A percentile compares a stretch with the other conserved stretches of the same genome.
phyloP scores from a whole-genome alignment of 2,329 filamentous ascomycete genomes.

The Juglanconis oblonga region DNA sequence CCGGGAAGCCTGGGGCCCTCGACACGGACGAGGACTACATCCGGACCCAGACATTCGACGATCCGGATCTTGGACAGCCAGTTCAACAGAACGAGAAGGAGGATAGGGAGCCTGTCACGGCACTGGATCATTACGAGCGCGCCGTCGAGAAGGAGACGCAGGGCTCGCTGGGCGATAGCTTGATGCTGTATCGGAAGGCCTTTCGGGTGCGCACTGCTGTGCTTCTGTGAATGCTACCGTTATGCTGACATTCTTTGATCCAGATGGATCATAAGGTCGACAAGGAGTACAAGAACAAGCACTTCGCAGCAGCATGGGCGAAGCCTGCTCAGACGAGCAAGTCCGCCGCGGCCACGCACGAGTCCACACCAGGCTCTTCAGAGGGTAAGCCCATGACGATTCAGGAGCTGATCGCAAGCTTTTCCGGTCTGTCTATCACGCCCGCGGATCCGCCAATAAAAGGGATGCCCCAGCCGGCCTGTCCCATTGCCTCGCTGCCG shows the following conservation, averaged over 20 bases:
- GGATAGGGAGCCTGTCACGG: constrained; percentile 60
- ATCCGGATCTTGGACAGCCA: constrained; percentile 22
- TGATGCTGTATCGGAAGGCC: constrained; percentile 84
- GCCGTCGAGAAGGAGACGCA: constrained; percentile 85
- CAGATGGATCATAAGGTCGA: constrained; percentile 85
- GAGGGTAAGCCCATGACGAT: constrained; percentile 53
- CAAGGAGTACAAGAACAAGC: constrained; percentile 82
- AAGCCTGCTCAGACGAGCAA: constrained; percentile 37
- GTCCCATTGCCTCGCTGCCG: constrained; percentile 73
- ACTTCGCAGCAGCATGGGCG: constrained; percentile 67
- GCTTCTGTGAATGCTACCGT: neutral
- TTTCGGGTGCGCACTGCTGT: constrained; percentile 62
- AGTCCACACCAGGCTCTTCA: constrained; percentile 44
- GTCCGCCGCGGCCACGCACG: constrained; percentile 25
- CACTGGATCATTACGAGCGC: constrained; percentile 87
- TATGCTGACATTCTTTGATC: neutral
- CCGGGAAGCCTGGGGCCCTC: constrained; percentile 22
- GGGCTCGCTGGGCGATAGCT: constrained; percentile 83
- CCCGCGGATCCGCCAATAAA: constrained; percentile 67
- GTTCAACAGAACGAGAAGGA: constrained; percentile 25
- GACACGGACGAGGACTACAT: constrained; percentile 37
- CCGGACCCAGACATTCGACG: constrained; percentile 34
- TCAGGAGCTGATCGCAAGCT: constrained; percentile 71
- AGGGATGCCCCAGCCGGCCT: constrained; percentile 70
- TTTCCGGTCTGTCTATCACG: constrained; percentile 67